Conservation (phyloP, 768 basidiomycete species). For the Tephrocybe sp. region DNA sequence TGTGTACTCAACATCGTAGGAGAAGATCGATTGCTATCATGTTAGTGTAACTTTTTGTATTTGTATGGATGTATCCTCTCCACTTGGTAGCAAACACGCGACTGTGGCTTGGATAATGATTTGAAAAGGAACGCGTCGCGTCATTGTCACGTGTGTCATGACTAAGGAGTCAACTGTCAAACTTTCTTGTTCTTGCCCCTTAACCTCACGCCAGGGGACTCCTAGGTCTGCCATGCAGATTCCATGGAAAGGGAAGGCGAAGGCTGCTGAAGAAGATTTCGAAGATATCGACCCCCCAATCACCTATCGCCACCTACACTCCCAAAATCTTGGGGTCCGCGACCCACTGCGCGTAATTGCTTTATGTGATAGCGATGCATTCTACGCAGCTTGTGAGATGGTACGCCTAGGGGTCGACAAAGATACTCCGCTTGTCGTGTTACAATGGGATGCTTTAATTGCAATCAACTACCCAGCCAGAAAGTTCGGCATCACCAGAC, state of each 20-base stretch:
- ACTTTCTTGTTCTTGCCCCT: no score
- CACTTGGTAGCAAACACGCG: no score
- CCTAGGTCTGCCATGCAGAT: not conserved
- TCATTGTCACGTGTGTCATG: slow-evolving; percentile 7
- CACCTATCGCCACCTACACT: slow-evolving; percentile 77
- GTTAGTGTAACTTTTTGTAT: not conserved
- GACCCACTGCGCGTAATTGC: slow-evolving; percentile 85
- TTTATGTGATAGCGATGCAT: slow-evolving; percentile 88
- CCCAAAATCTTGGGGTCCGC: slow-evolving; percentile 62
- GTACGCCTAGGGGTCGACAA: slow-evolving; percentile 65
- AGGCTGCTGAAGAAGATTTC: slow-evolving; percentile 44
- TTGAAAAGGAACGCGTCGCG: not conserved
- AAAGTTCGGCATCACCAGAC: slow-evolving; percentile 89
- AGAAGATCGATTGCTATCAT: no score
- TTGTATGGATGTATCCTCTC: no score
- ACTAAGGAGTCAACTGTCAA: no score
- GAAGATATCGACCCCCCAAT: slow-evolving; percentile 64
- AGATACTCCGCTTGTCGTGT: slow-evolving; percentile 70
- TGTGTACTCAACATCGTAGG: no score
- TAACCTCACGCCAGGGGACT: not conserved
- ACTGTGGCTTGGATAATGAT: not conserved
- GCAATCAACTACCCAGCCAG: slow-evolving; percentile 96
- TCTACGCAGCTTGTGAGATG: slow-evolving; percentile 85
- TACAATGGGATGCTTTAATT: slow-evolving; percentile 87
- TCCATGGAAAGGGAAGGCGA: slow-evolving; percentile 57